Base-by-base conservation (phyloP, 2,329 filamentous ascomycete genomes). In the Zasmidium angulare region DNA sequence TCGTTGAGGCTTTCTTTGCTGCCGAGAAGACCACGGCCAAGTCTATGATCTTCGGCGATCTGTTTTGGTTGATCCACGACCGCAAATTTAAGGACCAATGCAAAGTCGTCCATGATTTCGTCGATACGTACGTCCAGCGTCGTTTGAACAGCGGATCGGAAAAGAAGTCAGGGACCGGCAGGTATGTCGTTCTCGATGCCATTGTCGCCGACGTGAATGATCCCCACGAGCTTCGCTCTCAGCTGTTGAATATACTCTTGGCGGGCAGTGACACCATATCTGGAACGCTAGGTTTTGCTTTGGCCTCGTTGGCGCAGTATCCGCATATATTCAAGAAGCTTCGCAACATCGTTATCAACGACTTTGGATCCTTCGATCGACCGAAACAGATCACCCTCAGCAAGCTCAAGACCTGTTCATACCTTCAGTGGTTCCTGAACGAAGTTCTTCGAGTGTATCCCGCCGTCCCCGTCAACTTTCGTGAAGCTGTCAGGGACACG, bases 401-500 rank as follows among this genome's bases (percentile, higher is more conserved):
- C 36, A 7, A 17, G 36, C 36, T 43, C 6, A 43, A 43, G 36
- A 43, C 9, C 14, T 43, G 36, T 54, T 17, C 52, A 10, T 23
- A 29, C n/a, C 21, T 54, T 47, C 22, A 31, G 52, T 3, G 21
- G 43, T 31, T 46, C 52, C 19, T 24, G 40, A 24, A 89, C 76
- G 90, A 68, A 65, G 61, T 60, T 0, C 82, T 48, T 21, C 7
- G 52, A 54, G 23, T n/a, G 26, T 22, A 46, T 54, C n/a, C 36
- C 17, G 52, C 20, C 36, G 26, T 24, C 19, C 46, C n/a, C 14
- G 40, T 14, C 36, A 48, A 46, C n/a, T 20, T 21, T 36, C 26
- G 19, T 29, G 52, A 46, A 26, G 31, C 52, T 11, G 20, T 31
- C 10, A 22, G 36, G 14, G 52, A 54, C 36, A 54, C 52, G 14